phyloP scores from a whole-genome alignment of 2,329 filamentous ascomycete genomes.

The Xylariaceae sp. region DNA sequence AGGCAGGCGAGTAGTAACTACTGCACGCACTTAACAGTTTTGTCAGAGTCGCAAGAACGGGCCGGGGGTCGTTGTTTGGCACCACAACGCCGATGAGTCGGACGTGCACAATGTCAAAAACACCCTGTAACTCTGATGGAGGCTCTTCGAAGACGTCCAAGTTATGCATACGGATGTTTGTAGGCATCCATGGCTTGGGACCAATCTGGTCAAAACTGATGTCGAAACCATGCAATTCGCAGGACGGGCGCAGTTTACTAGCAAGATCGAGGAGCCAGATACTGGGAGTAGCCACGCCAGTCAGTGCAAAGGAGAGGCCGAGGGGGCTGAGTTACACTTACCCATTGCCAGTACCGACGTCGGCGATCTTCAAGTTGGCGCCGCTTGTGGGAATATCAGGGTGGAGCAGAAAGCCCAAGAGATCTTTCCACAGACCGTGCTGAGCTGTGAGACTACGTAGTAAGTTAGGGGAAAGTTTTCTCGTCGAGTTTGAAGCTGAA shows the following conservation, averaged over 20 bases:
- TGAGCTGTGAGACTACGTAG: slow-evolving; percentile 5
- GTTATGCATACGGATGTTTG: slow-evolving; percentile 19
- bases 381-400: slow-evolving; percentile 6
- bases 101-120: slow-evolving; percentile 20
- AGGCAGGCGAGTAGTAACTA: no score
- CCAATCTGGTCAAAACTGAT: slow-evolving; percentile 20
- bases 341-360: slow-evolving; percentile 16
- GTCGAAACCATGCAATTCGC: slow-evolving; percentile 19
- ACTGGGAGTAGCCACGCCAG: not conserved
- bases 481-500: not conserved
- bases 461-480: not conserved
- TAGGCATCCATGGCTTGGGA: slow-evolving; percentile 12
- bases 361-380: slow-evolving; percentile 11
- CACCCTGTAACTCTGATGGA: slow-evolving; percentile 8
- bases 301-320: not conserved
- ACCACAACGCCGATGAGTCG: slow-evolving; percentile 16
- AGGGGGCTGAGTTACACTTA: not conserved
- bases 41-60: slow-evolving; percentile 8
- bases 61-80: slow-evolving; percentile 14
- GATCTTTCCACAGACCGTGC: slow-evolving; percentile 15
- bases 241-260: not conserved
- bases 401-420: slow-evolving; percentile 15
- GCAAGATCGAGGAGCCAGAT: slow-evolving; percentile 17
- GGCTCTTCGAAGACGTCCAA: slow-evolving; percentile 21
- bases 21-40: slow-evolving; percentile 13